These are phyloP conservation scores for Pseudevernia furfuracea DNA, from an alignment of 495 filamentous ascomycete genomes.

Conservation along the genomic window DNA sequence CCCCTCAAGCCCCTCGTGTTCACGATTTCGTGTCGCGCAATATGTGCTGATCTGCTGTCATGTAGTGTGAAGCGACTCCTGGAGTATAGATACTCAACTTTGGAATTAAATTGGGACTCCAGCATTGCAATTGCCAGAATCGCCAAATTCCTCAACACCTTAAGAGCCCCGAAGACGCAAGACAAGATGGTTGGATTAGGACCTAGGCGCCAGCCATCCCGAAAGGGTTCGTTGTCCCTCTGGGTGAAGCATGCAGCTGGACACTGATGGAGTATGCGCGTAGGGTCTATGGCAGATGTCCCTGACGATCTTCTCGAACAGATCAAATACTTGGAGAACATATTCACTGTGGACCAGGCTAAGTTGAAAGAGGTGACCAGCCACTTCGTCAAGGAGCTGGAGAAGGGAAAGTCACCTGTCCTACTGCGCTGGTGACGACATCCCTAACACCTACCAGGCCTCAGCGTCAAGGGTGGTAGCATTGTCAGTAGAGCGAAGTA, in stretches of 20 bases:
- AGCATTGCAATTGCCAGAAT: background rate
- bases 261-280: constrained; percentile 1
- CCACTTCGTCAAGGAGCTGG: constrained; percentile 82
- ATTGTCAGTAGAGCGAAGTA: constrained; percentile 57
- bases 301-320: constrained; percentile 77
- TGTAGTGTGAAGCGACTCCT: background rate
- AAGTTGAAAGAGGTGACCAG: constrained; percentile 85
- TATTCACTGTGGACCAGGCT: constrained; percentile 67
- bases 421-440: background rate
- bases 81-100: background rate
- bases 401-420: constrained; percentile 56
- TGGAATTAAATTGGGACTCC: background rate
- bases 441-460: constrained; percentile 40
- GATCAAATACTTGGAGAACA: constrained; percentile 77
- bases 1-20: background rate
- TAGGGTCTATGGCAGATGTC: constrained; percentile 71
- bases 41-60: constrained; percentile 2
- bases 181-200: constrained; percentile 67
- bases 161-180: background rate
- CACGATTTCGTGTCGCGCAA: background rate
- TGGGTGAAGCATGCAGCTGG: constrained; percentile 17
- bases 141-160: background rate
- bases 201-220: constrained; percentile 63
- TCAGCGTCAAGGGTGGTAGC: constrained; percentile 80
- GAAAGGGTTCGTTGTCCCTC: constrained; percentile 54